Evolutionary conservation across 768 basidiomycete species (phyloP).

Genomic region (Amanita subjunquillea): DNA sequence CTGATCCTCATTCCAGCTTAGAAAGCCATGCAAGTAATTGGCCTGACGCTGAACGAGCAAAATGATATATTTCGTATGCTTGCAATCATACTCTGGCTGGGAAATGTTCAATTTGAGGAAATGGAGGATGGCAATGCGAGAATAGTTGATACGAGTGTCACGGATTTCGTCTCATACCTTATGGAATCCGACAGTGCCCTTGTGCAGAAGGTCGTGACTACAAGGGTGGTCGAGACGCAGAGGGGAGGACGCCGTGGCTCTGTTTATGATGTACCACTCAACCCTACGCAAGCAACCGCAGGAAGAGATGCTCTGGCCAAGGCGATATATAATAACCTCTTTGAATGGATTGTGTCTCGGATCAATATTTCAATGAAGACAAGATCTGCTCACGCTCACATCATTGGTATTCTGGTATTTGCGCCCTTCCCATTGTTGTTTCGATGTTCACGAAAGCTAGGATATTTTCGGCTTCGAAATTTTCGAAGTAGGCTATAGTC

Average conservation of each 20-base stretch:
- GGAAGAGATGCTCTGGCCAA: slow-evolving; percentile 90
- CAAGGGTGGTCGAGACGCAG: slow-evolving; percentile 84
- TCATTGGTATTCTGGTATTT: slow-evolving; percentile 83
- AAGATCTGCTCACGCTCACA: slow-evolving; percentile 55
- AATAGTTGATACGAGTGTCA: slow-evolving; percentile 76
- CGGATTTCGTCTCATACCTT: slow-evolving; percentile 90
- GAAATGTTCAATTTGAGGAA: slow-evolving; percentile 87
- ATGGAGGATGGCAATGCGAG: slow-evolving; percentile 82
- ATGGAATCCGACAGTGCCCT: slow-evolving; percentile 76
- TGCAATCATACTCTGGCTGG: slow-evolving; percentile 88
- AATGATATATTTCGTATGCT: slow-evolving; percentile 90
- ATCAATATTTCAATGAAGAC: slow-evolving; percentile 97
- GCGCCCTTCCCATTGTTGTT: background rate
- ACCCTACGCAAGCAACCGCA: slow-evolving; percentile 81
- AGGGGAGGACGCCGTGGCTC: slow-evolving; percentile 89
- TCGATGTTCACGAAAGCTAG: slow-evolving; percentile 22
- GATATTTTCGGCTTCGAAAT: slow-evolving; percentile 99
- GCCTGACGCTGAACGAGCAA: slow-evolving; percentile 78
- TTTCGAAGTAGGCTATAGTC: slow-evolving; percentile 56
- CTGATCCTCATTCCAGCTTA: slow-evolving; percentile 18
- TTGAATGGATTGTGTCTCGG: slow-evolving; percentile 98
- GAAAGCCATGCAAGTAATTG: slow-evolving; percentile 93
- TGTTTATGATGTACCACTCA: slow-evolving; percentile 93
- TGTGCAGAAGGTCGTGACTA: slow-evolving; percentile 83
- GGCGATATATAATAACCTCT: slow-evolving; percentile 95